These are phyloP conservation scores for Euryodendron excelsum DNA, from an alignment of 148 eudicot species.

Conservation along the genomic window DNA sequence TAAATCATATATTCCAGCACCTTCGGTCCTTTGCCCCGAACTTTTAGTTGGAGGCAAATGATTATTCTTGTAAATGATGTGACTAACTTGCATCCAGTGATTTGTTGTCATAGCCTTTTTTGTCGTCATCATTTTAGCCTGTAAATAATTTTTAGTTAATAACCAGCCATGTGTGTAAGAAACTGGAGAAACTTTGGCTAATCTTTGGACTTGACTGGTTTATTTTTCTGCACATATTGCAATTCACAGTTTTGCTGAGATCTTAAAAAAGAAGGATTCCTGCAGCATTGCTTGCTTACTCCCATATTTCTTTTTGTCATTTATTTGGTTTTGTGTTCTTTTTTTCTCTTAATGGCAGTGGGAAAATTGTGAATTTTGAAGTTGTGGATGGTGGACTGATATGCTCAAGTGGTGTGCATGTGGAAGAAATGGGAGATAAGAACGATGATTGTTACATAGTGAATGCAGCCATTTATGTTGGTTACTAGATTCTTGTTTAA, in stretches of 20 bases:
- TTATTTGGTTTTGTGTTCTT: neutral
- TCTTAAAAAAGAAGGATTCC: too few relatives aligned
- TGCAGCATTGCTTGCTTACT: too few relatives aligned
- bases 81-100: neutral
- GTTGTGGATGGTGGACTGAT: conserved; percentile 92
- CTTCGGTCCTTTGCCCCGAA: neutral
- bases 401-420: conserved; percentile 96
- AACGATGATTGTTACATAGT: conserved; percentile 93
- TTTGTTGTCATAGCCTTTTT: neutral
- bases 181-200: too few relatives aligned
- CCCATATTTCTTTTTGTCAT: neutral
- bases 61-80: neutral
- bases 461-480: conserved; percentile 98
- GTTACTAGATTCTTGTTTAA: conserved; percentile 41
- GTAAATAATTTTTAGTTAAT: too few relatives aligned
- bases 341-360: conserved; percentile 49
- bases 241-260: too few relatives aligned
- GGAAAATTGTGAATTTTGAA: conserved; percentile 70
- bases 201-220: too few relatives aligned
- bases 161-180: too few relatives aligned
- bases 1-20: neutral
- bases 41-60: neutral
- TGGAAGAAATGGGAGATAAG: conserved; percentile 98
- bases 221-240: too few relatives aligned
- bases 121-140: too few relatives aligned